Conservation (phyloP, 2,329 filamentous ascomycete species). For the Eutypella sp. region DNA sequence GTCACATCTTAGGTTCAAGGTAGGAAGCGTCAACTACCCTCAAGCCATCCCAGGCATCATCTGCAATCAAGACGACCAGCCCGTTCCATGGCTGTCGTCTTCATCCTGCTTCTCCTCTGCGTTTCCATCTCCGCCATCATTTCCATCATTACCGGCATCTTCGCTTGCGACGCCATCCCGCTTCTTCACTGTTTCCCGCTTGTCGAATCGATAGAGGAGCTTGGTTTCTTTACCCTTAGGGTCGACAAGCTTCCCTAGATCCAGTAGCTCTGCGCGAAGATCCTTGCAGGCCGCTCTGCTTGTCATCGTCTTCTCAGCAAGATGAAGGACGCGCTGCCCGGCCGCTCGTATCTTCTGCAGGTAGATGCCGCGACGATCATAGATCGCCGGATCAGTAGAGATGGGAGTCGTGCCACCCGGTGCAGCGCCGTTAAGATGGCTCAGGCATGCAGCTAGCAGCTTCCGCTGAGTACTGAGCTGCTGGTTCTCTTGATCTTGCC, state of each 20-base stretch:
- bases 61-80: neutral
- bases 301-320: constrained; percentile 15
- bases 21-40: neutral
- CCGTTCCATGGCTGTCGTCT: neutral
- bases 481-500: constrained; percentile 10
- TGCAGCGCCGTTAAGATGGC: constrained; percentile 17
- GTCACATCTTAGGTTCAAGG: neutral
- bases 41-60: neutral
- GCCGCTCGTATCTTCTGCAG: constrained; percentile 17
- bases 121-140: neutral
- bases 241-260: constrained; percentile 21
- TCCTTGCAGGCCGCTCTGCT: constrained; percentile 19
- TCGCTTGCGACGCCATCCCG: neutral
- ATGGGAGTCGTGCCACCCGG: constrained; percentile 5
- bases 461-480: constrained; percentile 19
- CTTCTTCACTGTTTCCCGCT: constrained; percentile 2
- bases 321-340: constrained; percentile 12
- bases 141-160: neutral
- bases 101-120: neutral
- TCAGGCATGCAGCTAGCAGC: constrained; percentile 20
- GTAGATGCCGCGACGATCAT: constrained; percentile 18
- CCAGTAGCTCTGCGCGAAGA: constrained; percentile 19
- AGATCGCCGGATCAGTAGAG: constrained; percentile 3
- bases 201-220: constrained; percentile 14
- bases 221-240: constrained; percentile 8